Evolutionary conservation across 192 early-diverging fungal species (phyloP).

Genomic region (Entophlyctis helioformis): DNA sequence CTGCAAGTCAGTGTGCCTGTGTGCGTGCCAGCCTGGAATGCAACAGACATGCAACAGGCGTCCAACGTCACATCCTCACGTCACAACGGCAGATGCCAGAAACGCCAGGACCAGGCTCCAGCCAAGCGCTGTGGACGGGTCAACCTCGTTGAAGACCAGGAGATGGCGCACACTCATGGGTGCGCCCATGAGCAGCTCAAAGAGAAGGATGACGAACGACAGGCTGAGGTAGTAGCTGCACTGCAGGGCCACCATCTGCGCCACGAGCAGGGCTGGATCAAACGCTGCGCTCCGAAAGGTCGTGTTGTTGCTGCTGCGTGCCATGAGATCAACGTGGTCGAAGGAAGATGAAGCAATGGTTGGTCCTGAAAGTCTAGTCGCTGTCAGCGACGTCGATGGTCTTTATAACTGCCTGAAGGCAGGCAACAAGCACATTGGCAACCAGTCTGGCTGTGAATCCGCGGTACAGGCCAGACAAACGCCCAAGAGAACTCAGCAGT

Average conservation of each 20-base stretch:
- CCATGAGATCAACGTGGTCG: not conserved
- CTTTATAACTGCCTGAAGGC: too few species aligned
- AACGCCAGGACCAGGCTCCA: constrained; percentile 55
- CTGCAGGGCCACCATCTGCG: constrained; percentile 31
- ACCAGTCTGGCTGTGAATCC: too few species aligned
- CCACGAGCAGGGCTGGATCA: too few species aligned
- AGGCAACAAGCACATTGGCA: too few species aligned
- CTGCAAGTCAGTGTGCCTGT: not conserved
- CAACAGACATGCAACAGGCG: not conserved
- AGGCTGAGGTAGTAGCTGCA: constrained; percentile 43
- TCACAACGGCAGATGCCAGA: constrained; percentile 10
- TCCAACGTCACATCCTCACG: too few species aligned
- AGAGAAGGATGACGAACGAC: constrained; percentile 32
- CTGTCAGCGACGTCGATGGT: too few species aligned
- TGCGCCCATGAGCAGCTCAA: constrained; percentile 45
- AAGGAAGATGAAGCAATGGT: too few species aligned
- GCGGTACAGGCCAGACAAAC: too few species aligned
- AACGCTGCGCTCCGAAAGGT: not conserved
- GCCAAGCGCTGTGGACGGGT: constrained; percentile 51
- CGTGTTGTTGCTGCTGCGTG: not conserved
- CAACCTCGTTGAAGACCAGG: constrained; percentile 44
- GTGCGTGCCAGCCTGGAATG: not conserved
- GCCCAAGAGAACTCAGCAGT: too few species aligned
- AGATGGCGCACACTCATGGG: constrained; percentile 55
- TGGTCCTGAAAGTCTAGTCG: too few species aligned